Evolutionary conservation across 164 flowering plant species (phyloP).

Genomic region (Stephania japonica): DNA sequence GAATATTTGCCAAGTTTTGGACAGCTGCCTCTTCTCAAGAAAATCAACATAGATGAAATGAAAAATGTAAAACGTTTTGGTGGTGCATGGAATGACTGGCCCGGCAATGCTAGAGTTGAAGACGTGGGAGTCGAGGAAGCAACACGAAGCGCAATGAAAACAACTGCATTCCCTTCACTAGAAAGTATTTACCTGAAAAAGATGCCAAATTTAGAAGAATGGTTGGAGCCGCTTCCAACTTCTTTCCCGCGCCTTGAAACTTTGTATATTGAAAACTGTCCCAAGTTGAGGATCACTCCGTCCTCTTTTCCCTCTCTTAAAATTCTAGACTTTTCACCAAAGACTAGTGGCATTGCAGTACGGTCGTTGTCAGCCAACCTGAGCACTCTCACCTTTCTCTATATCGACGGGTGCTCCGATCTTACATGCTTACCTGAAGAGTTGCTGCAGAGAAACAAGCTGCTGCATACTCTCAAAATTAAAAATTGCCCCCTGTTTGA

Average conservation of each 20-base stretch:
- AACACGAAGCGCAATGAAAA: background rate
- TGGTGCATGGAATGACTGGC: background rate
- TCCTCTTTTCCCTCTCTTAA: conserved; percentile 3
- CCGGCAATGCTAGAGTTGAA: background rate
- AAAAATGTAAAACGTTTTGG: conserved; percentile 12
- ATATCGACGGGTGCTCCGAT: background rate
- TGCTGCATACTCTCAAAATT: background rate
- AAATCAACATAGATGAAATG: conserved; percentile 6
- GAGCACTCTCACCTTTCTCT: background rate
- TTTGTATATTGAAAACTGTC: background rate
- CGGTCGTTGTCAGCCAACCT: background rate
- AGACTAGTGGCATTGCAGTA: background rate
- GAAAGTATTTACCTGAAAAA: background rate
- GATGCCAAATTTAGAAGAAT: conserved; percentile 16
- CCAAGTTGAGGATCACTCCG: background rate
- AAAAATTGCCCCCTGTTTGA: background rate
- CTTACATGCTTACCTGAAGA: background rate
- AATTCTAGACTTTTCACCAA: background rate
- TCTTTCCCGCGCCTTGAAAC: conserved; percentile 18
- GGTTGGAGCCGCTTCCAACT: conserved; percentile 5
- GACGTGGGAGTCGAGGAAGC: background rate
- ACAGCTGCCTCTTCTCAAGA: conserved; percentile 13
- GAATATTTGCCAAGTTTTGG: conserved; percentile 19
- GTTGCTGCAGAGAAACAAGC: background rate
- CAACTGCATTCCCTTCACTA: conserved; percentile 14